Evolutionary conservation across 495 filamentous ascomycete genomes (phyloP).

Genomic region (Bryoglossum gracile): DNA sequence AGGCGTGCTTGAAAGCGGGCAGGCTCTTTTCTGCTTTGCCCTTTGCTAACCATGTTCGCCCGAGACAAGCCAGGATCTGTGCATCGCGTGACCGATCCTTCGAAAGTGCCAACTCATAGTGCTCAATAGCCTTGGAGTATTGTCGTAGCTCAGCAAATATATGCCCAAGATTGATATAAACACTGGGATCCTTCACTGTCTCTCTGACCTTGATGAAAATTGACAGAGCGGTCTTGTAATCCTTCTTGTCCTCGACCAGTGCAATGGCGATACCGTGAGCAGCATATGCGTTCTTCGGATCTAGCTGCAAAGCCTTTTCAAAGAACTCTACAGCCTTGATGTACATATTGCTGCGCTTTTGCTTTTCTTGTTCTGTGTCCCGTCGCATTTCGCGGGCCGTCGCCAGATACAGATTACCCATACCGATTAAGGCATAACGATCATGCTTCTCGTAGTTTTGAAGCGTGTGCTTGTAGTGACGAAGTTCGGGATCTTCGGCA

Average conservation of each 20-base stretch:
- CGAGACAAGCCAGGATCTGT: conserved; percentile 80
- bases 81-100: conserved; percentile 76
- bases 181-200: conserved; percentile 75
- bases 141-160: conserved; percentile 84
- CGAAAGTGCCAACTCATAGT: conserved; percentile 82
- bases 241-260: conserved; percentile 85
- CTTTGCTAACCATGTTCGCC: conserved; percentile 85
- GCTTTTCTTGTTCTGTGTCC: conserved; percentile 79
- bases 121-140: conserved; percentile 82
- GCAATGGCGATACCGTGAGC: conserved; percentile 95
- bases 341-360: conserved; percentile 80
- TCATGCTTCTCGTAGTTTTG: conserved; percentile 96
- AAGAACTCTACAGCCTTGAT: conserved; percentile 94
- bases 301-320: conserved; percentile 90
- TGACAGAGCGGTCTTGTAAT: conserved; percentile 68
- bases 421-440: conserved; percentile 84
- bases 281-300: conserved; percentile 88
- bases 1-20: conserved; percentile 71
- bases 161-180: conserved; percentile 88
- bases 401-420: conserved; percentile 87
- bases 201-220: conserved; percentile 85
- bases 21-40: conserved; percentile 75
- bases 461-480: conserved; percentile 92
- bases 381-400: conserved; percentile 90
- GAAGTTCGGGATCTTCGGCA: conserved; percentile 81